Conservation (phyloP, 2,329 filamentous ascomycete genomes). For the Neopestalotiopsis rosae region DNA sequence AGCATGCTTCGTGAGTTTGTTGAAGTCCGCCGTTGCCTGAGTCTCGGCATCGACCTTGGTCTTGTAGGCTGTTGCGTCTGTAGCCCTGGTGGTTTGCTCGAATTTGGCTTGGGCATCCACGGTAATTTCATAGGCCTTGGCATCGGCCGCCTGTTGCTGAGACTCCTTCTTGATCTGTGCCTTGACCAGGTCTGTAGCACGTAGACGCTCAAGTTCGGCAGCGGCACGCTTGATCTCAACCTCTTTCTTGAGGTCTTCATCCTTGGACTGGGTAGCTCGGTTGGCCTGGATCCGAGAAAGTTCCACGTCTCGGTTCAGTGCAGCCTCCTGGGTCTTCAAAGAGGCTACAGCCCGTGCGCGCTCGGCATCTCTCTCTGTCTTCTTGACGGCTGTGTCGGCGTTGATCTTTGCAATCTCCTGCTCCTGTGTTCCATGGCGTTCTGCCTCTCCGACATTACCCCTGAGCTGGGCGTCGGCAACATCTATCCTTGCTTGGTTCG, state of each 20-base stretch:
- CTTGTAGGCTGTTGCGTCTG: constrained; percentile 63
- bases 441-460: constrained; percentile 77
- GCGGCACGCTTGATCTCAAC: constrained; percentile 79
- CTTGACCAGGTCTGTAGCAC: constrained; percentile 79
- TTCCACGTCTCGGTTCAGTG: constrained; percentile 75
- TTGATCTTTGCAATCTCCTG: constrained; percentile 89
- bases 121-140: constrained; percentile 67
- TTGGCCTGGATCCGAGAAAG: constrained; percentile 77
- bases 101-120: constrained; percentile 63
- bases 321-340: constrained; percentile 74
- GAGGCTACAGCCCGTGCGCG: constrained; percentile 79
- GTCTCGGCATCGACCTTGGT: constrained; percentile 52
- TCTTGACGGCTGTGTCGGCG: constrained; percentile 79
- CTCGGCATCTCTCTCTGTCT: constrained; percentile 84
- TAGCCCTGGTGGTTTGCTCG: constrained; percentile 60
- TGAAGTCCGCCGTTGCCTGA: constrained; percentile 42
- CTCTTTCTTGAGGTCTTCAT: constrained; percentile 80
- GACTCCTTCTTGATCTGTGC: constrained; percentile 73
- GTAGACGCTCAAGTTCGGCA: constrained; percentile 80
- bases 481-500: constrained; percentile 70
- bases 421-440: constrained; percentile 80
- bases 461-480: constrained; percentile 68
- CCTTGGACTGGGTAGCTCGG: constrained; percentile 74
- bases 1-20: constrained; percentile 51
- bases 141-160: constrained; percentile 71